Evolutionary conservation across 2,329 filamentous ascomycete genomes (phyloP).

Genomic region (Aspergillus alliaceus): DNA sequence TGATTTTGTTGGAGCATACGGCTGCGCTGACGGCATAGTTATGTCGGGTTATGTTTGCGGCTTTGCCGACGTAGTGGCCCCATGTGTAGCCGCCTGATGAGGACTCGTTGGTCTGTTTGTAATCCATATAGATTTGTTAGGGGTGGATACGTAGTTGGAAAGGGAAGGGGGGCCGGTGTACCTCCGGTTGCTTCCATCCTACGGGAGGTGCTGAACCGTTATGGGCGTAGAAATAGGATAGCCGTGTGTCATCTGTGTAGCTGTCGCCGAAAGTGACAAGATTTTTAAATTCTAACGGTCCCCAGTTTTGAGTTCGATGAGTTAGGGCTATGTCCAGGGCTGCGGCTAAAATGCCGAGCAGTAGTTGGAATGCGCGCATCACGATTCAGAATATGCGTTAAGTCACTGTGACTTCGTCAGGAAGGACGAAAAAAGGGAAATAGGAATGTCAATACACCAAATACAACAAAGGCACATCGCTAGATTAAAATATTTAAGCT

Average conservation of each 20-base stretch:
- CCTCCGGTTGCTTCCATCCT: constrained; percentile 54
- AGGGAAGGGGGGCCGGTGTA: constrained; percentile 23
- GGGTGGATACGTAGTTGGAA: background rate
- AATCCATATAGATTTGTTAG: background rate
- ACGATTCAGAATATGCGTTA: background rate
- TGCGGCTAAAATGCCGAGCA: background rate
- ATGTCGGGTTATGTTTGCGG: constrained; percentile 52
- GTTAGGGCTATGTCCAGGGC: constrained; percentile 3
- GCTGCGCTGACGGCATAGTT: constrained; percentile 75
- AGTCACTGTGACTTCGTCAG: background rate
- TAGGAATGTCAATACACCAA: background rate
- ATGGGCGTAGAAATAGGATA: constrained; percentile 62
- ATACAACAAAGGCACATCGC: background rate
- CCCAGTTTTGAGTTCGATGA: constrained; percentile 2
- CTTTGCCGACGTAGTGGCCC: constrained; percentile 65
- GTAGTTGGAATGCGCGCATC: background rate
- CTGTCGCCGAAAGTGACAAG: constrained; percentile 73
- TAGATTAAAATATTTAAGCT: background rate
- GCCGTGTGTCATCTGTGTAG: constrained; percentile 71
- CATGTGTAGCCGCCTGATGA: constrained; percentile 67
- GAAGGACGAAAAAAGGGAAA: background rate
- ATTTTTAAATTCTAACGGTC: constrained; percentile 53
- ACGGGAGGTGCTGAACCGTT: constrained; percentile 62
- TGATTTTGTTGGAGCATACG: constrained; percentile 69
- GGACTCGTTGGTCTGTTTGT: constrained; percentile 48